Evolutionary conservation across 2,329 filamentous ascomycete genomes (phyloP).

Genomic region (Scedosporium minutisporum): DNA sequence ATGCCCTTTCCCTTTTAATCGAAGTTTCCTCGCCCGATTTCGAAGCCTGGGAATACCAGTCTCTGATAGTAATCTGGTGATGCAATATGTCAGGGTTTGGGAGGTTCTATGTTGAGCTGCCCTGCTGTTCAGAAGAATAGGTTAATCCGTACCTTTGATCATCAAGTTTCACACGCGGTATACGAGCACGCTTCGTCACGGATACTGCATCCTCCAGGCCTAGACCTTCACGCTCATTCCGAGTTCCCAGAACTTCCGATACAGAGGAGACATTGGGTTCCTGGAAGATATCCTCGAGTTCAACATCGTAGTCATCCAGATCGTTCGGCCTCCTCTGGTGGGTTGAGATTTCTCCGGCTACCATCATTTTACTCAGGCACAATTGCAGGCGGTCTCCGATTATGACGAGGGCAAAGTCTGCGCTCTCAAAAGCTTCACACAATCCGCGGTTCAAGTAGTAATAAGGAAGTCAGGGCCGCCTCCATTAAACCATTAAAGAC

Average conservation of each 20-base stretch:
- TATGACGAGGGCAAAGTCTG: not conserved
- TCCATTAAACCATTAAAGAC: too few relatives aligned
- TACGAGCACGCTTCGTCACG: constrained; percentile 62
- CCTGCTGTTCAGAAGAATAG: not conserved
- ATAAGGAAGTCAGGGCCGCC: too few relatives aligned
- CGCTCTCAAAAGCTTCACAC: too few relatives aligned
- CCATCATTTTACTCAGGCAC: not conserved
- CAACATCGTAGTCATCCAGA: constrained; percentile 67
- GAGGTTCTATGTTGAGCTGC: not conserved
- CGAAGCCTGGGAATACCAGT: constrained; percentile 77
- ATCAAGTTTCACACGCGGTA: constrained; percentile 75
- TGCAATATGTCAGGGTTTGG: not conserved
- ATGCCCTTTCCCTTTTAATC: constrained; percentile 86
- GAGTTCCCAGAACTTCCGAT: constrained; percentile 20
- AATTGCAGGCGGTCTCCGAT: too few relatives aligned
- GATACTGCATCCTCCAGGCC: constrained; percentile 84
- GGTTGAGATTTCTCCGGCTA: not conserved
- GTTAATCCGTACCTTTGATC: constrained; percentile 50
- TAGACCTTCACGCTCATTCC: constrained; percentile 41
- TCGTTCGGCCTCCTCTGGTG: constrained; percentile 38
- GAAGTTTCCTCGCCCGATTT: constrained; percentile 59
- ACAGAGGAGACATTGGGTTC: constrained; percentile 22
- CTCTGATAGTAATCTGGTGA: constrained; percentile 62
- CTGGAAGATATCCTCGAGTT: constrained; percentile 22
- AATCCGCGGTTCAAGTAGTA: too few relatives aligned